Base-by-base conservation (phyloP, 306 rosid genomes). In the Acacia crassicarpa region DNA sequence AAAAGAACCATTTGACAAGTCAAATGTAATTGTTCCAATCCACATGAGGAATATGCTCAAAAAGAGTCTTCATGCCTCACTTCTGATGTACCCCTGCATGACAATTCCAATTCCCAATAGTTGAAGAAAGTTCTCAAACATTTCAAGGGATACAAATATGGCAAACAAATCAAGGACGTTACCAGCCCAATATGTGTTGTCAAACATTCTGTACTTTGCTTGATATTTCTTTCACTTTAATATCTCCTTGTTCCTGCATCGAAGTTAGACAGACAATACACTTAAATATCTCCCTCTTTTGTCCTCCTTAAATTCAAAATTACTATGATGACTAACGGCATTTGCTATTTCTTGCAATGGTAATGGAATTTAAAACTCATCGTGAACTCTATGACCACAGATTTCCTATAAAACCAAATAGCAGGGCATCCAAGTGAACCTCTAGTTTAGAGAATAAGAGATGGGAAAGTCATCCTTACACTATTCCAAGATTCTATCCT, bases 191-290 rank as follows among this genome's bases (percentile, higher is more conserved):
- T 73, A 80, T 76, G 76, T 74, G 59, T 14, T 46, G 17, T 88
- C 85, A 92, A 67, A 96, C 97, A 80, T 84, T 92, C 86, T 92
- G 97, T 83, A 88, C 86, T 89, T 96, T 96, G 95, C 89, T 89
- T 27, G 98, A 88, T 27, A 82, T 48, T 46, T 91, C 98, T 84
- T 89, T 92, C 78, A 88, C 88, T 87, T 90, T 93, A 13, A 66
- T 44, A 49, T 83, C 98, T 68, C 89, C 97, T 76, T 88, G 92
- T 80, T 84, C 97, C 99, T 96, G 90, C 88, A 83, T 56, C 77
- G 61, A 69, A 73, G 14, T 44, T 12, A 41, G 59, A 67, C 16
- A 22, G 23, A 78, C 25, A 20, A 51, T 35, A 63, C 35, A 53
- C 23, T 35, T 54, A 3, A 59, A 23, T 1, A 15, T 35, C 27